phyloP scores from a whole-genome alignment of 177 flowering plant species.

The Vitis hybrid region DNA sequence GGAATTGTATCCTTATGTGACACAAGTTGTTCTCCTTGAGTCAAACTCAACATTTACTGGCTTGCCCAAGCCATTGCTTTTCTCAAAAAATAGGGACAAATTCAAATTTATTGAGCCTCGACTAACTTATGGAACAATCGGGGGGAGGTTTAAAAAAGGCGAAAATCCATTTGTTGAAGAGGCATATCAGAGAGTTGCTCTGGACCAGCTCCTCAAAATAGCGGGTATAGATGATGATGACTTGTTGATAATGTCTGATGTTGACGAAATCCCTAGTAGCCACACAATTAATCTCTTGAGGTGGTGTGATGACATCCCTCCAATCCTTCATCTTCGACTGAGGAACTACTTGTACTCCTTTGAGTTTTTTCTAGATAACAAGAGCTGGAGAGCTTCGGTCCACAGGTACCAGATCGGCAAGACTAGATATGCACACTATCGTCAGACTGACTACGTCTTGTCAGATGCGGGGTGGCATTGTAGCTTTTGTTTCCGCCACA shows the following conservation, averaged over 20 bases:
- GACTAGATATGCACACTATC: slow-evolving; percentile 80
- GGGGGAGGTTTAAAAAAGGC: slow-evolving; percentile 72
- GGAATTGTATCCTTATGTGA: slow-evolving; percentile 74
- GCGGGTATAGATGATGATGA: slow-evolving; percentile 86
- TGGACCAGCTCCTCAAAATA: slow-evolving; percentile 69
- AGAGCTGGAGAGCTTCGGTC: slow-evolving; percentile 85
- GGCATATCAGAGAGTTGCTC: slow-evolving; percentile 80
- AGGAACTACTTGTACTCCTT: slow-evolving; percentile 81
- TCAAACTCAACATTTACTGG: slow-evolving; percentile 90
- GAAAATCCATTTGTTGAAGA: slow-evolving; percentile 91
- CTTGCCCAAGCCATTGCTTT: slow-evolving; percentile 56
- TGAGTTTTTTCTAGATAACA: slow-evolving; percentile 59
- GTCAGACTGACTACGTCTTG: slow-evolving; percentile 63
- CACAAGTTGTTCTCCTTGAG: slow-evolving; percentile 82
- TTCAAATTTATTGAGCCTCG: slow-evolving; percentile 65
- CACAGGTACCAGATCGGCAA: slow-evolving; percentile 65
- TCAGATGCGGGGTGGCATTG: slow-evolving; percentile 95
- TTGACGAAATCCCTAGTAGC: slow-evolving; percentile 86
- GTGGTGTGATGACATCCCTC: slow-evolving; percentile 84
- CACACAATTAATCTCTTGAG: slow-evolving; percentile 80
- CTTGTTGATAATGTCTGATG: slow-evolving; percentile 89
- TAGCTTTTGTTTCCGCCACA: slow-evolving; percentile 82
- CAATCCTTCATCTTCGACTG: slow-evolving; percentile 69
- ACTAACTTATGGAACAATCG: slow-evolving; percentile 71
- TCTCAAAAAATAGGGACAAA: slow-evolving; percentile 44